Base-by-base conservation (phyloP, 2,329 filamentous ascomycete species). In the Arthroderma sp. region DNA sequence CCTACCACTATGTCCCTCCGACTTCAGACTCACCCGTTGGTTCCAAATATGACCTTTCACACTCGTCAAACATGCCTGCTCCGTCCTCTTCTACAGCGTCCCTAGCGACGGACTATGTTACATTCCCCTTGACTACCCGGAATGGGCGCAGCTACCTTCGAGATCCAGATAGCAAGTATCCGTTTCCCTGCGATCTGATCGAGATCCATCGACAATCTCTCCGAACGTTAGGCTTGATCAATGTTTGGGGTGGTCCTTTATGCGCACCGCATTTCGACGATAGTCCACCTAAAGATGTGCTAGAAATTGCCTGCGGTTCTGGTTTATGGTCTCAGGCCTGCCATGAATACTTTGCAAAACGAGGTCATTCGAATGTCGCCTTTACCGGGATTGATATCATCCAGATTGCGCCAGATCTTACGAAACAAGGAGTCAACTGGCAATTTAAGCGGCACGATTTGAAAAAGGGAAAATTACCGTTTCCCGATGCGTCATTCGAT, bases 251-350 rank as follows among this genome's bases (percentile, higher is more conserved):
- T 38, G 78, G 78, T 7, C 83, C 86, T 0, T 74, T 91, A 45
- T 88, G 83, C 63, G 83, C 82, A 6, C 80, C 82, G 1, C 70
- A 71, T 29, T 73, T 86, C 44, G 67, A 72, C 37, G 72, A 77
- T 50, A 77, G 77, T 39, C 80, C 84, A 15, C 88, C 88, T 0
- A 74, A 73, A 55, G 80, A 79, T 51, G 82, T 96, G 29, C 72
- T 96, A 27, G 89, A 96, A 58, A 66, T 95, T 31, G 87, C 81
- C 29, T 96, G 89, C 62, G 88, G 88, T 11, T 83, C 83, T 15
- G 89, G 79, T 27, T 84, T 93, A 59, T 95, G 88, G 88, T 88
- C 84, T 54, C 82, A 84, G 30, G 80, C 86, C 69, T 93, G 86
- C 61, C 83, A 94, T 61, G 78, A 85, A 32, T 83, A 85, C 63